phyloP scores from a whole-genome alignment of 163 green algal species.

The Trebouxia gelatinosa region DNA sequence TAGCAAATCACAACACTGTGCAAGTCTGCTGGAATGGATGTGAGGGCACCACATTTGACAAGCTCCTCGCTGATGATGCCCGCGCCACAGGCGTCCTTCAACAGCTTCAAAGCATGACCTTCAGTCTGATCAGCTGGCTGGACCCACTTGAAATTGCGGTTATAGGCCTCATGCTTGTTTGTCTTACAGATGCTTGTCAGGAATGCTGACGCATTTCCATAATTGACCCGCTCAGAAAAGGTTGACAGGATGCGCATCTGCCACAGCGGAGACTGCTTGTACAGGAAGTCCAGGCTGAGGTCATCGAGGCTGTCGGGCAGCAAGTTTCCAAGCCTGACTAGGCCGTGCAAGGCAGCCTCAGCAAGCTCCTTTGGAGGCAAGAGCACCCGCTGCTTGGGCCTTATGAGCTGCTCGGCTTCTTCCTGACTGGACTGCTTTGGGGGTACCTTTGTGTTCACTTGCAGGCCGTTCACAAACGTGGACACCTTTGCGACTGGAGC shows the following conservation, averaged over 20 bases:
- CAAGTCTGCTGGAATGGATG: neutral
- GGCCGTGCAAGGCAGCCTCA: neutral
- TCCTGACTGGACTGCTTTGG: no score
- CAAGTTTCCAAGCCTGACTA: neutral
- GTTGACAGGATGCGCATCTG: neutral
- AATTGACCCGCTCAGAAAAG: neutral
- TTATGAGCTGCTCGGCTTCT: no score
- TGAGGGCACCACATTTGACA: neutral
- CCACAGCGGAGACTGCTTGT: neutral
- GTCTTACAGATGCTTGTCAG: constrained; percentile 9
- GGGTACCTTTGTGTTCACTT: no score
- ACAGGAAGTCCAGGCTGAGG: neutral
- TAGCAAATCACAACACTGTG: neutral
- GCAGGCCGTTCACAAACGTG: no score
- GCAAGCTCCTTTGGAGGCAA: no score
- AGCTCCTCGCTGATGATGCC: neutral
- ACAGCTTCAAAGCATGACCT: no score
- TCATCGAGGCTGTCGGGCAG: neutral
- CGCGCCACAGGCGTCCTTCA: neutral
- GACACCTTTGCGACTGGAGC: no score
- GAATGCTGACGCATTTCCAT: constrained; percentile 5
- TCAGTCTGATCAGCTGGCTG: no score
- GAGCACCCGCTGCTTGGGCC: no score
- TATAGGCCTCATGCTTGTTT: neutral
- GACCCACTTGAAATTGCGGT: no score